These are phyloP conservation scores for Lactifluus volemus DNA, from an alignment of 768 basidiomycete species.

Conservation along the genomic window DNA sequence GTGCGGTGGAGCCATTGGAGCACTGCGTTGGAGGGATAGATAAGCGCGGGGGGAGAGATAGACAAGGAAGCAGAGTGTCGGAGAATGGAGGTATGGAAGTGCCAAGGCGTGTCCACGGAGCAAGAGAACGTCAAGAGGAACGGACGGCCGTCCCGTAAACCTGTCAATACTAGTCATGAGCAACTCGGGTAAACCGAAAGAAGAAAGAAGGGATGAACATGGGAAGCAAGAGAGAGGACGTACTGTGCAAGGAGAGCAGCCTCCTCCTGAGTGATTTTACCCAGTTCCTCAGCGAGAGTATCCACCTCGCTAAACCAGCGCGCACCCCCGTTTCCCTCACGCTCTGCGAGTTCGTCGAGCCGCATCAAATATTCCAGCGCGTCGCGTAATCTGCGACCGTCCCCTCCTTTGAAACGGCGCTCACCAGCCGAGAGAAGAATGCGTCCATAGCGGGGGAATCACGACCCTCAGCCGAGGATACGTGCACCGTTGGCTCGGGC, in stretches of 20 bases:
- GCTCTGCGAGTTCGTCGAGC: slow-evolving; percentile 57
- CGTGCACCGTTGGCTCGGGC: slow-evolving; percentile 52
- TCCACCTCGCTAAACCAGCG: slow-evolving; percentile 71
- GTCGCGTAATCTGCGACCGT: slow-evolving; percentile 37
- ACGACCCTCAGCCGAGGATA: slow-evolving; percentile 35
- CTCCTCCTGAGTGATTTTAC: slow-evolving; percentile 45
- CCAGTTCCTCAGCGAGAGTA: slow-evolving; percentile 40
- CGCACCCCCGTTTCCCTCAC: slow-evolving; percentile 52
- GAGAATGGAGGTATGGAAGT: slow-evolving; percentile 59
- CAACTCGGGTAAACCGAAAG: background rate
- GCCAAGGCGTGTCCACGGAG: slow-evolving; percentile 58
- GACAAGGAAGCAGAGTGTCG: slow-evolving; percentile 64
- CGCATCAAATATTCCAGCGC: slow-evolving; percentile 63
- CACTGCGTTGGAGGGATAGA: slow-evolving; percentile 46
- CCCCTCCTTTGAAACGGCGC: slow-evolving; percentile 43
- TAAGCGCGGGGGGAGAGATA: slow-evolving; percentile 65
- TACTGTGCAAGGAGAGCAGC: slow-evolving; percentile 47
- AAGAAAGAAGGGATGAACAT: slow-evolving; percentile 17
- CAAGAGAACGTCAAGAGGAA: slow-evolving; percentile 67
- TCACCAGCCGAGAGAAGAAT: slow-evolving; percentile 43
- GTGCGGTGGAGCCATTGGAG: slow-evolving; percentile 24
- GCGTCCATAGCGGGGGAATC: slow-evolving; percentile 53
- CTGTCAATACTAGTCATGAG: slow-evolving; percentile 2
- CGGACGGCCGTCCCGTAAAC: slow-evolving; percentile 23
- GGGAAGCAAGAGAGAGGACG: background rate